Base-by-base conservation (phyloP, 192 early-diverging fungal genomes). In the Coemansia sp. region DNA sequence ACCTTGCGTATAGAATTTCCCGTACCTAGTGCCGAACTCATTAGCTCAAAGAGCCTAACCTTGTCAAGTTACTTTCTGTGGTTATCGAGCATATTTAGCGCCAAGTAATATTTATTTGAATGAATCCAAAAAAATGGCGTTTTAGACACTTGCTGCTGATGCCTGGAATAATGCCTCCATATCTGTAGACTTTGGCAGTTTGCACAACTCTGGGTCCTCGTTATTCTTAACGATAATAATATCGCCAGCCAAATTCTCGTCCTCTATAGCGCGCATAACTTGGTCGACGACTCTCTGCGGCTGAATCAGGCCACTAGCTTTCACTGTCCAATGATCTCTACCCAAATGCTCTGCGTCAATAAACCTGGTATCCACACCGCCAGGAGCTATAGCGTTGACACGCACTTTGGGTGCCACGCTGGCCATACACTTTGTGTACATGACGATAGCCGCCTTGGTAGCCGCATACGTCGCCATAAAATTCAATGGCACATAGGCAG, bases 401-500 rank as follows among this genome's bases (percentile, higher is more conserved):
- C 89, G 85, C 47, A 90, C 85, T 40, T 83, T 71, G n/a, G 70
- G 86, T 3, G 78, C 76, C 5, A 84, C 66, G n/a, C 74, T 78
- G 2, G 78, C 69, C 40, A 84, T 68, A 2, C 68, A 62, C 49
- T 79, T 78, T n/a, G 88, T 87, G 41, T 87, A 88, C 31, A 82
- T 80, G 27, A 85, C 76, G 29, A 92, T 89, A n/a, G 89, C 93
- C 20, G 84, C 89, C 78, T 94, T 94, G 10, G 90, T 88, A 1
- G 91, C 90, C 18, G 87, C 83, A 73, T 94, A 94, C 24, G 89
- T 87, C 10, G 93, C 88, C 51, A 86, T 84, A 44, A 69, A 69
- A 11, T 70, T 47, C 33, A 86, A 34, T 2, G 86, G 84, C 43
- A 70, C 63, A n/a, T 88, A 74, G 0, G 87, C 91, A 1, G 93